These are phyloP conservation scores for Termitomyces heimii DNA, from an alignment of 768 basidiomycete genomes.

Conservation along the genomic window DNA sequence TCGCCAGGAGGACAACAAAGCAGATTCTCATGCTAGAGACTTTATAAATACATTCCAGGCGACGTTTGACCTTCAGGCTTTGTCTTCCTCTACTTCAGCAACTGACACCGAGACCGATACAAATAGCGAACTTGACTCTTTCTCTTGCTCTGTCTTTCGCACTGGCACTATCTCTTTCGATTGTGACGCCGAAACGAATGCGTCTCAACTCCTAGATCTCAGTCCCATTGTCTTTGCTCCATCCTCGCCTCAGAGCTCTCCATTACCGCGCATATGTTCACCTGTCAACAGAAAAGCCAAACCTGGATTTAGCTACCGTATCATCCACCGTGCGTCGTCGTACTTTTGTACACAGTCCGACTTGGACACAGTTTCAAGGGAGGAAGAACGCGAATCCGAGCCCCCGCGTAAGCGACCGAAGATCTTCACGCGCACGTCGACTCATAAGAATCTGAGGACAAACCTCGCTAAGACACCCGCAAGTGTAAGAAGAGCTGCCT, in stretches of 20 bases:
- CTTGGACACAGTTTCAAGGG: neutral
- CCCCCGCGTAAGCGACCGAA: neutral
- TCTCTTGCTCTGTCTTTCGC: neutral
- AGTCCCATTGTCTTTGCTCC: neutral
- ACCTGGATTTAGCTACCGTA: neutral
- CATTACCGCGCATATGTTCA: neutral
- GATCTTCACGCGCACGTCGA: neutral
- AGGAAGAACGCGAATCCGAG: neutral
- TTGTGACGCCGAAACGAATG: neutral
- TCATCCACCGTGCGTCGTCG: constrained; percentile 2
- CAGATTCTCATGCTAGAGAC: neutral
- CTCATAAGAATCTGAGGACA: neutral
- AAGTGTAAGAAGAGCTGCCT: neutral
- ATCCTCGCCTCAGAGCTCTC: neutral
- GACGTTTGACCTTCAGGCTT: neutral
- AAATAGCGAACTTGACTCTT: neutral
- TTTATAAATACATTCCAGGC: neutral
- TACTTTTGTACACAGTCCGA: neutral
- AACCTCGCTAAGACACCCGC: neutral
- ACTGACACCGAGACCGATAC: neutral
- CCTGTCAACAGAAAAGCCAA: neutral
- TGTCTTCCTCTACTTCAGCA: neutral
- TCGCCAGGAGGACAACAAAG: neutral
- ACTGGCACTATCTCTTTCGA: neutral
- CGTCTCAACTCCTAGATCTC: neutral